A percentile compares a stretch with the other conserved stretches of the same genome.
Evolutionary conservation across 352 stramenopile species (phyloP).

Genomic region (Globisporangium nagaii): DNA sequence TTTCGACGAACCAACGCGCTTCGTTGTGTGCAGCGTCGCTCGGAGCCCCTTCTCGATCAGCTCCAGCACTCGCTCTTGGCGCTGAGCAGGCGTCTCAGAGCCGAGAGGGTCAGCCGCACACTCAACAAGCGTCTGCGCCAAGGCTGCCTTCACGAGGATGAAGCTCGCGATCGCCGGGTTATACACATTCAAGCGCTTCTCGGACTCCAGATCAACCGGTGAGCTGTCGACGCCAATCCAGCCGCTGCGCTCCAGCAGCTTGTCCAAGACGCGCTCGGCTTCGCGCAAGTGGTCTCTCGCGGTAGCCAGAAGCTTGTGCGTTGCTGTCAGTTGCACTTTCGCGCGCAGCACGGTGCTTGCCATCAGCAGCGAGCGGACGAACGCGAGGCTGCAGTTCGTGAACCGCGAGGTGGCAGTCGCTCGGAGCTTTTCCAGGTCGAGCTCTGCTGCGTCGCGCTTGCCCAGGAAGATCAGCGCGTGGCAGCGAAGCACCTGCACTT

Average conservation of each 20-base stretch:
- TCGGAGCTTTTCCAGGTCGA: conserved; percentile 20
- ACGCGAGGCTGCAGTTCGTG: conserved; percentile 24
- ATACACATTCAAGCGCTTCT: conserved; percentile 49
- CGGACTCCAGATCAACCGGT: conserved; percentile 1
- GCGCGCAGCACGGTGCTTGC: conserved; percentile 28
- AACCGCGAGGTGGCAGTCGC: conserved; percentile 12
- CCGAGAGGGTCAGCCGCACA: conserved; percentile 16
- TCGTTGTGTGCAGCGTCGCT: conserved; percentile 35
- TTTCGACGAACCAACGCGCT: conserved; percentile 31
- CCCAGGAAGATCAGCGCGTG: conserved; percentile 40
- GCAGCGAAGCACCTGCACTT: conserved; percentile 33
- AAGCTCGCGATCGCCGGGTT: conserved; percentile 40
- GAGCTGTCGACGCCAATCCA: conserved; percentile 43
- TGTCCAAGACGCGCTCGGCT: conserved; percentile 39
- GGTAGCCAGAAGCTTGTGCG: conserved; percentile 6
- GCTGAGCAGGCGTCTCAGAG: conserved; percentile 13
- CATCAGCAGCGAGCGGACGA: conserved; percentile 32
- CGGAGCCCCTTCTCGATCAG: conserved; percentile 32
- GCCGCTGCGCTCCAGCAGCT: conserved; percentile 39
- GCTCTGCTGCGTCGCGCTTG: conserved; percentile 17
- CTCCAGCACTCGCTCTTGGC: conserved; percentile 18
- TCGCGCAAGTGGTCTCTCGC: conserved; percentile 21
- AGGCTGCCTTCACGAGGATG: conserved; percentile 41
- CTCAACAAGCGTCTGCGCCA: conserved; percentile 47
- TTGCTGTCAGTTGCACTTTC: conserved; percentile 19